These are phyloP conservation scores for Podaxis sp. DNA, from an alignment of 768 basidiomycete genomes.

Conservation along the genomic window DNA sequence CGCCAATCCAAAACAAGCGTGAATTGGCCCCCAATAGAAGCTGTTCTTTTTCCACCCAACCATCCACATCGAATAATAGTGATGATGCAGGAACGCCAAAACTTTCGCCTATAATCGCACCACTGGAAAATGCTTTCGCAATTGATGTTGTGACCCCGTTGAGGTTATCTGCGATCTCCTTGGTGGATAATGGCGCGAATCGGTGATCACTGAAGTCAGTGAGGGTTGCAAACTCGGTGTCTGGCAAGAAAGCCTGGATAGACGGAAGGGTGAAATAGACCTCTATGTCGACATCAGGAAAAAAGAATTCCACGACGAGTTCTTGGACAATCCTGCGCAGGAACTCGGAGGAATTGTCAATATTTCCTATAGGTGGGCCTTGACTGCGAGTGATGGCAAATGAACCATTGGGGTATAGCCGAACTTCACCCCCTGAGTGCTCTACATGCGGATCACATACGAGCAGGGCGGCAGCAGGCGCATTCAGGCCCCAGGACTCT, in stretches of 20 bases:
- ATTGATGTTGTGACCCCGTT: neutral
- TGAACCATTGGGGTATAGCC: neutral
- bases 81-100: neutral
- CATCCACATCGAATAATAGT: neutral
- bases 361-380: neutral
- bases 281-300: neutral
- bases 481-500: neutral
- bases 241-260: neutral
- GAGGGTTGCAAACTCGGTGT: neutral
- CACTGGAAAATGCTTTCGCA: neutral
- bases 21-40: neutral
- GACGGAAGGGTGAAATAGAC: neutral
- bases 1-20: too few species aligned
- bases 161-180: neutral
- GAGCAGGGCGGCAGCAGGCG: neutral
- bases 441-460: neutral
- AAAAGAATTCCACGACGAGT: neutral
- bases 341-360: neutral
- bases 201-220: neutral
- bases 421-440: neutral
- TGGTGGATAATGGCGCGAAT: neutral
- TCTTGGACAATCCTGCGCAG: neutral
- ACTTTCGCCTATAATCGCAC: neutral
- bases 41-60: neutral
- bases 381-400: neutral